A percentile compares a stretch with the other conserved stretches of the same genome.
Evolutionary conservation across 139 green algal genomes (phyloP).

Genomic region (Eudorina sp.): DNA sequence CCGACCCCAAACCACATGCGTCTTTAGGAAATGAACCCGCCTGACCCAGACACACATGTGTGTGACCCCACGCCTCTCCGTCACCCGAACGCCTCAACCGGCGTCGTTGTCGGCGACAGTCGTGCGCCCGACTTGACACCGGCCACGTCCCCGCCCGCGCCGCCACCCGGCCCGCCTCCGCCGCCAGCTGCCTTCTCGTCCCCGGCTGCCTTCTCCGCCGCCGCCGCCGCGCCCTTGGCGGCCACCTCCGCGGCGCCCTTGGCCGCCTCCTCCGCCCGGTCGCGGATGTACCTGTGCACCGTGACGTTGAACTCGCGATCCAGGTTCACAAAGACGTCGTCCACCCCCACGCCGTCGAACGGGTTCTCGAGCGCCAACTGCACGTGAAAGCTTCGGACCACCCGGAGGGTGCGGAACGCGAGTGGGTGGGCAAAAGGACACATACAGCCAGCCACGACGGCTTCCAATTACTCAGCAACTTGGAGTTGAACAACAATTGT

Average conservation of each 20-base stretch:
- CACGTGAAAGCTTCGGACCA: constrained; percentile 24
- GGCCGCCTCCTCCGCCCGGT: neutral
- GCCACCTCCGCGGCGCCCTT: neutral
- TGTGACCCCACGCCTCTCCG: no score
- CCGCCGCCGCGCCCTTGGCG: neutral
- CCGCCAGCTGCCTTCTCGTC: no score
- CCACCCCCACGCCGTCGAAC: constrained; percentile 42
- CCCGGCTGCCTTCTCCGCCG: neutral
- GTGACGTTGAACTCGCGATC: constrained; percentile 21
- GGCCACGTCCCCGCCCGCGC: neutral
- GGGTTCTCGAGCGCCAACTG: constrained; percentile 48
- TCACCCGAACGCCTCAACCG: no score
- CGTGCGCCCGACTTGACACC: neutral
- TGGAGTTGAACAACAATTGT: no score
- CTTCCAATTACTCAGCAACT: no score
- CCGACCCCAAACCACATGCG: no score
- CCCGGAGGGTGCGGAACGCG: no score
- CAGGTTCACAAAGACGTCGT: constrained; percentile 45
- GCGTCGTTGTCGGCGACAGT: neutral
- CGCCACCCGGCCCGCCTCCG: neutral
- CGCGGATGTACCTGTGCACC: neutral
- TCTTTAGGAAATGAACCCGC: no score
- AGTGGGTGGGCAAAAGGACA: no score
- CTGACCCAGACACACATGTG: no score
- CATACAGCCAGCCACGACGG: no score